Conservation (phyloP, 139 green algal genomes). For the Pleodorina starrii region DNA sequence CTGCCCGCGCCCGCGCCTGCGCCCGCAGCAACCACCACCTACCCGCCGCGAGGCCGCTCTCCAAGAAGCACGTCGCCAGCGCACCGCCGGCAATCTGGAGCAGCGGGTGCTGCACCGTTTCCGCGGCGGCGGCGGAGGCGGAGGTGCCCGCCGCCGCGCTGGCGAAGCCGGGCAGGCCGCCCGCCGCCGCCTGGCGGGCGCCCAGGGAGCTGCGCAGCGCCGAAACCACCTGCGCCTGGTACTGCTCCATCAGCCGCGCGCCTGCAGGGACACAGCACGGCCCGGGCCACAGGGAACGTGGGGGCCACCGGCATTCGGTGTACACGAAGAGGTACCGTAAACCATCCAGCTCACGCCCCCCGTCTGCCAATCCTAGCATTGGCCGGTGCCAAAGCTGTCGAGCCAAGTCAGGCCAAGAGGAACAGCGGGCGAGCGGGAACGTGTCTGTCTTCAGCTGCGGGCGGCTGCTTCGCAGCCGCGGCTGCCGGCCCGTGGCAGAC, state of each 20-base stretch:
- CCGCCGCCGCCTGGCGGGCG: conserved; percentile 11
- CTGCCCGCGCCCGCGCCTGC: too few relatives aligned
- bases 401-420: too few relatives aligned
- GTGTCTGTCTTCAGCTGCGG: too few relatives aligned
- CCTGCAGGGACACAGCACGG: conserved; percentile 22
- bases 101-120: conserved; percentile 56
- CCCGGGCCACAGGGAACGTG: background rate
- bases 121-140: background rate
- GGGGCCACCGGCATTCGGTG: too few relatives aligned
- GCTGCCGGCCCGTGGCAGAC: too few relatives aligned
- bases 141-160: background rate
- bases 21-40: too few relatives aligned
- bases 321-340: too few relatives aligned
- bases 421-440: too few relatives aligned
- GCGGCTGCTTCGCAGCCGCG: too few relatives aligned
- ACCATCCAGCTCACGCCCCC: too few relatives aligned
- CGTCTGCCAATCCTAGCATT: too few relatives aligned
- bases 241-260: conserved; percentile 81
- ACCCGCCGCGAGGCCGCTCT: conserved; percentile 69
- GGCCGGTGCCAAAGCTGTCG: too few relatives aligned
- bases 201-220: conserved; percentile 69
- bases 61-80: conserved; percentile 80
- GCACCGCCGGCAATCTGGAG: conserved; percentile 70
- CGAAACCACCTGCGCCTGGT: conserved; percentile 87
- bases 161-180: background rate